Conservation (phyloP, 2,329 filamentous ascomycete species). For the Pseudocercospora pini-densiflorae region DNA sequence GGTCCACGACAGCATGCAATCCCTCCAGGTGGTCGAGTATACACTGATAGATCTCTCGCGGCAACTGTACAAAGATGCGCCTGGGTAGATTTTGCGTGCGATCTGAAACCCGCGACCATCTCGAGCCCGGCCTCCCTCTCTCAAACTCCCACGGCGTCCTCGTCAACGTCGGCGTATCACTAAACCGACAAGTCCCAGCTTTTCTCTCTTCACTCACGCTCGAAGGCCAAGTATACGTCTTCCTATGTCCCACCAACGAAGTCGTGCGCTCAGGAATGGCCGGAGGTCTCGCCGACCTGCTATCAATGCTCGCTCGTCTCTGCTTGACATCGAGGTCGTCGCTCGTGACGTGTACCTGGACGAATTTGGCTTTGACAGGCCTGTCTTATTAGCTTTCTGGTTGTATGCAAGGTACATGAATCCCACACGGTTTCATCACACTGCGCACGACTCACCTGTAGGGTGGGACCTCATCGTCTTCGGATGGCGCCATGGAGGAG, state of each 20-base stretch:
- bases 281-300: constrained; percentile 16
- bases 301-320: constrained; percentile 11
- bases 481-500: constrained; percentile 12
- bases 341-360: constrained; percentile 33
- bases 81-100: constrained; percentile 31
- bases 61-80: constrained; percentile 52
- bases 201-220: constrained; percentile 10
- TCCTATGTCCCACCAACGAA: constrained; percentile 17
- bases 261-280: constrained; percentile 27
- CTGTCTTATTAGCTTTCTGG: constrained; percentile 13
- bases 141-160: constrained; percentile 47
- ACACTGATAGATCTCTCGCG: constrained; percentile 59
- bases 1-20: constrained; percentile 43
- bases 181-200: constrained; percentile 22
- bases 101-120: constrained; percentile 25
- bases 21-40: constrained; percentile 57
- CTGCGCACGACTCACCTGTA: constrained; percentile 24
- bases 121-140: constrained; percentile 27
- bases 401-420: constrained; percentile 3
- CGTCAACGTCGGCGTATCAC: constrained; percentile 29
- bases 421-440: neutral
- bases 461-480: constrained; percentile 27
- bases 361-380: constrained; percentile 30
- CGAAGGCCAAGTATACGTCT: constrained; percentile 28
- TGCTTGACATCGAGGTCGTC: constrained; percentile 25